phyloP scores from a whole-genome alignment of 805 yeast species.

The Kuraishia cidri region DNA sequence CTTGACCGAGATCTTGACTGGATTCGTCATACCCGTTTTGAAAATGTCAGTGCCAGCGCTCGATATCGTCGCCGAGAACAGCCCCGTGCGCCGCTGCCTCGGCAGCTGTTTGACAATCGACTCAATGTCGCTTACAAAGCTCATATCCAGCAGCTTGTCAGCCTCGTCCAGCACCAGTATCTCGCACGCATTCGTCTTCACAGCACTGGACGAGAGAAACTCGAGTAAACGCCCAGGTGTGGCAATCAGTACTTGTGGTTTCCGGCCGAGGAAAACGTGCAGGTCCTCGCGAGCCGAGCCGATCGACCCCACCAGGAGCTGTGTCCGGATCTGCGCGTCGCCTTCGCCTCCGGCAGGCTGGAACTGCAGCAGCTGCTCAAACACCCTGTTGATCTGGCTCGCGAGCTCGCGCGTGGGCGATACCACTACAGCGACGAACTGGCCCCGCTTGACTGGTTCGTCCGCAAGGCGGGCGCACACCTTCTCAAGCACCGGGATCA shows the following conservation, averaged over 20 bases:
- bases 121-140: conserved; percentile 63
- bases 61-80: conserved; percentile 88
- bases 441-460: conserved; percentile 42
- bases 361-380: conserved; percentile 46
- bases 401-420: conserved; percentile 67
- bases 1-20: conserved; percentile 78
- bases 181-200: conserved; percentile 58
- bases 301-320: conserved; percentile 56
- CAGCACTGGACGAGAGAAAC: conserved; percentile 48
- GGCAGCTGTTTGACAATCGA: conserved; percentile 66
- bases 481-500: conserved; percentile 73
- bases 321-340: conserved; percentile 33
- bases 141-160: conserved; percentile 74
- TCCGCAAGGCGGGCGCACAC: conserved; percentile 15
- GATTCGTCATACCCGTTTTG: conserved; percentile 87
- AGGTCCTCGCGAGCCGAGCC: conserved; percentile 65
- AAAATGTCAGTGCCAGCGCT: conserved; percentile 75
- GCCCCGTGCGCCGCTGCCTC: conserved; percentile 86
- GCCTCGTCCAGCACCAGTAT: conserved; percentile 87
- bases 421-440: conserved; percentile 61
- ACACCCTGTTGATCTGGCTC: conserved; percentile 60
- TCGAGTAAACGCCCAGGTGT: conserved; percentile 90
- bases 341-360: conserved; percentile 36
- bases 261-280: conserved; percentile 37
- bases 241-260: conserved; percentile 76